phyloP scores from a whole-genome alignment of 2,329 filamentous ascomycete species.

The Ophiostoma populinum region DNA sequence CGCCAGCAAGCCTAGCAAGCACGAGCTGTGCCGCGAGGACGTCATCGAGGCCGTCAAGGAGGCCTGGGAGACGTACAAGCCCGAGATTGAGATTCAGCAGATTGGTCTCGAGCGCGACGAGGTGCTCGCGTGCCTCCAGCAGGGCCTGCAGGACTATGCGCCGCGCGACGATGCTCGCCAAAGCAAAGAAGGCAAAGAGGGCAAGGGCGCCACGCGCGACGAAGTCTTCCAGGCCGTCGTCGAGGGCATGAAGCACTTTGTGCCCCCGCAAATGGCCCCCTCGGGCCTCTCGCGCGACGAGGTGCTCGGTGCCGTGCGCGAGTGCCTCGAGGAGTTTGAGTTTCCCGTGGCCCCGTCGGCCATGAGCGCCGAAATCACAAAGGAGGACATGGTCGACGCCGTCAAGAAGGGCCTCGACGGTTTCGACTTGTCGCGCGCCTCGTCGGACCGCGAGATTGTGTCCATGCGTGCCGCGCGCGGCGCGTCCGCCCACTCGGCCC shows the following conservation, averaged over 20 bases:
- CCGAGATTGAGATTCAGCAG: slow-evolving; percentile 79
- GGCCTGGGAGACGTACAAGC: slow-evolving; percentile 88
- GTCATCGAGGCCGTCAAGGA: slow-evolving; percentile 76
- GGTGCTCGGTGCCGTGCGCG: slow-evolving; percentile 65
- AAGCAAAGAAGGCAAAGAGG: too few species aligned
- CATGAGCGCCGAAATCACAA: slow-evolving; percentile 34
- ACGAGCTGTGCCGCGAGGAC: slow-evolving; percentile 56
- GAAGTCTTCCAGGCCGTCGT: slow-evolving; percentile 74
- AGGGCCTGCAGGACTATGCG: slow-evolving; percentile 66
- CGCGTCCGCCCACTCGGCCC: too few species aligned
- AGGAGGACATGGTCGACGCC: slow-evolving; percentile 46
- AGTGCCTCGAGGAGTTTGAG: slow-evolving; percentile 75
- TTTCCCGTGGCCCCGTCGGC: slow-evolving; percentile 46
- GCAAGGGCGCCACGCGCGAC: slow-evolving; percentile 52
- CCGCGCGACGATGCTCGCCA: slow-evolving; percentile 33
- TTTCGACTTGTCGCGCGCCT: slow-evolving; percentile 25
- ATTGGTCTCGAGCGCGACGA: slow-evolving; percentile 83
- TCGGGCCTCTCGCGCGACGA: slow-evolving; percentile 58
- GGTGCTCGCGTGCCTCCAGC: slow-evolving; percentile 67
- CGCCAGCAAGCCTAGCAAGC: slow-evolving; percentile 26
- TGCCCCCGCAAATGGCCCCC: slow-evolving; percentile 52
- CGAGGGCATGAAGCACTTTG: slow-evolving; percentile 70
- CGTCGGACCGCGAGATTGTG: slow-evolving; percentile 9
- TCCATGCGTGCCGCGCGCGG: slow-evolving; percentile 20
- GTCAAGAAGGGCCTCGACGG: slow-evolving; percentile 41